phyloP scores from a whole-genome alignment of 371 early-diverging fungal genomes.

The Mortierella sp. region DNA sequence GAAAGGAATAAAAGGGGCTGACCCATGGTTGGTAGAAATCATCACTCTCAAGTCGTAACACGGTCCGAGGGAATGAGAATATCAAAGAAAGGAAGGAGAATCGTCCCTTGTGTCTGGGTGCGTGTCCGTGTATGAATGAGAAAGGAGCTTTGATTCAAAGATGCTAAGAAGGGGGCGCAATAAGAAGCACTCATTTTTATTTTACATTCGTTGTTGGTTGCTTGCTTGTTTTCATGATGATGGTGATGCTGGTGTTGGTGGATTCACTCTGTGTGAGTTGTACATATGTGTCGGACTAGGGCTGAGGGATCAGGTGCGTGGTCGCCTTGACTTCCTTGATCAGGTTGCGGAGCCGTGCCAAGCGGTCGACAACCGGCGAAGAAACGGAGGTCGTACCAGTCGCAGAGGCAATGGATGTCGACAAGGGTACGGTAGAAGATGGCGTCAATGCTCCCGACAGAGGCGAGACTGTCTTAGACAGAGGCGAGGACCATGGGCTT shows the following conservation, averaged over 20 bases:
- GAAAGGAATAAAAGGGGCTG: neutral
- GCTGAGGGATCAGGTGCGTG: neutral
- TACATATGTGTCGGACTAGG: neutral
- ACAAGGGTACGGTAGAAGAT: neutral
- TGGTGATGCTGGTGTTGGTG: neutral
- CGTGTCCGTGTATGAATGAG: neutral
- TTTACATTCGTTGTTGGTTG: neutral
- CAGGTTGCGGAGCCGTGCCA: constrained; percentile 24
- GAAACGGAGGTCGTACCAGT: neutral
- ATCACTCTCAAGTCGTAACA: neutral
- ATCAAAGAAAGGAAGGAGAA: neutral
- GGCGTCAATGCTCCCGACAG: neutral
- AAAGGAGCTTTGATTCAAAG: neutral
- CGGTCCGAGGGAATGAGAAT: neutral
- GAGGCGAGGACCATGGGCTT: constrained; percentile 1
- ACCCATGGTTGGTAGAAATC: neutral
- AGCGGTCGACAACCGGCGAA: constrained; percentile 12
- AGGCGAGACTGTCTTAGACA: neutral
- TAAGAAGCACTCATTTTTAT: neutral
- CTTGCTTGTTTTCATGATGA: neutral
- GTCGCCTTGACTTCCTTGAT: constrained; percentile 31
- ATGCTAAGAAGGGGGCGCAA: neutral
- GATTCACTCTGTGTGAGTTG: no score
- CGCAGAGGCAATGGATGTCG: neutral
- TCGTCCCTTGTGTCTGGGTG: neutral